Base-by-base conservation (phyloP, 768 basidiomycete genomes). In the Boletus sensibilis region DNA sequence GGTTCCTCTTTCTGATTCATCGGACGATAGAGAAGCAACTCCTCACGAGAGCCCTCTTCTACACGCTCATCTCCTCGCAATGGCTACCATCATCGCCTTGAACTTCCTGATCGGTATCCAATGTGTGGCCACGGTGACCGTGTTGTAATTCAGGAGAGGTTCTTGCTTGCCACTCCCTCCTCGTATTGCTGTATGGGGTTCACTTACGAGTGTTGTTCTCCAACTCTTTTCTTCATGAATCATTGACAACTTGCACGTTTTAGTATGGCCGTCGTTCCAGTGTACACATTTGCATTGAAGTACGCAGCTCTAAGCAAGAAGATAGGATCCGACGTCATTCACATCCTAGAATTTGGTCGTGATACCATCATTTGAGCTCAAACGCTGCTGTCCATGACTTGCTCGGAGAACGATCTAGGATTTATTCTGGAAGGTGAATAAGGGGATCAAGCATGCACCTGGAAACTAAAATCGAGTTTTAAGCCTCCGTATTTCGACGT, bases 241-340 rank as follows among this genome's bases (percentile, higher is more conserved):
- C n/a, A n/a, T n/a, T n/a, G n/a, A n/a, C 3, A 33, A n/a, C 18
- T 29, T n/a, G 13, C 34, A 14, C 10, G 16, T 20, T 20, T 13
- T 25, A 54, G 53, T 50, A 55, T 35, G 53, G 40, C 20, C 53
- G 53, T 42, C 53, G 5, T n/a, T 71, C 72, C 16, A 75, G 47
- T 18, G 10, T 13, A 9, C 14, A 55, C 47, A 12, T 55, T 47
- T 35, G 53, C 53, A 14, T 21, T 55, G 40, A 55, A 55, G 47
- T 50, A 55, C 25, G 53, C 39, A 35, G 31, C 18, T 42, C 18
- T 55, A 25, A 50, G 40, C 40, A 55, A 50, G 40, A 55, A 41
- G 33, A 50, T 41, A 9, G 39, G 47, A 41, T 55, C 53, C 25
- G 53, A 55, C 21, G 6, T 55, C 31, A 35, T 55, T 8, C 53